phyloP scores from a whole-genome alignment of 1,284 basidiomycete species.

The Wallemia mellicola region DNA sequence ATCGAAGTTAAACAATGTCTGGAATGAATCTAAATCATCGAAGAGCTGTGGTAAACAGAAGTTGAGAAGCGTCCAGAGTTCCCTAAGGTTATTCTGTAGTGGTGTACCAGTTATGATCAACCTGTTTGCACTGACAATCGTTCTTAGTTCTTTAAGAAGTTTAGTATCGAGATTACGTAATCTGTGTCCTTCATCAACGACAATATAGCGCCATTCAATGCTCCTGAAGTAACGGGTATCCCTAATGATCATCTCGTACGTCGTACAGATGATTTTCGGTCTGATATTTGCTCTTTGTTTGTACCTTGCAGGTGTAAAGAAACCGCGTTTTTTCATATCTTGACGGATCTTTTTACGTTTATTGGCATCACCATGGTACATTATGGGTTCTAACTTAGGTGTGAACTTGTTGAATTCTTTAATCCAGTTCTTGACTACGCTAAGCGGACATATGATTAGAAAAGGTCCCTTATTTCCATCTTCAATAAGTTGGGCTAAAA shows the following conservation, averaged over 20 bases:
- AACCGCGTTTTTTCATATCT: constrained; percentile 19
- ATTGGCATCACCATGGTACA: constrained; percentile 61
- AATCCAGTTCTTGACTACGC: constrained; percentile 72
- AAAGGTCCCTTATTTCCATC: constrained; percentile 46
- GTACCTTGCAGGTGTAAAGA: constrained; percentile 1
- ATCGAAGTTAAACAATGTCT: constrained; percentile 1
- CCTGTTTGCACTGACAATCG: constrained; percentile 50
- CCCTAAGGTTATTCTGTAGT: constrained; percentile 69
- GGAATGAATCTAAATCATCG: constrained; percentile 17
- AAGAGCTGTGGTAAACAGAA: constrained; percentile 73
- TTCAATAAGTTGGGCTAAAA: constrained; percentile 60
- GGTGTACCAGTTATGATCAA: constrained; percentile 86
- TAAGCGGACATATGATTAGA: constrained; percentile 67
- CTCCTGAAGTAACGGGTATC: constrained; percentile 35
- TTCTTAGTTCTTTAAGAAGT: constrained; percentile 69
- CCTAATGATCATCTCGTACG: constrained; percentile 74
- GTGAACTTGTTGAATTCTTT: constrained; percentile 45
- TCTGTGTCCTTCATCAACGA: constrained; percentile 84
- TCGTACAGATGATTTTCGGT: constrained; percentile 41
- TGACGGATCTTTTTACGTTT: constrained; percentile 44
- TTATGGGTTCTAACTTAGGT: constrained; percentile 15
- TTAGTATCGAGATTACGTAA: constrained; percentile 75
- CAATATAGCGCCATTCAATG: constrained; percentile 68
- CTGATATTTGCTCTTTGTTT: constrained; percentile 7
- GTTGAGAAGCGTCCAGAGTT: constrained; percentile 81